Base-by-base conservation (phyloP, 208 protist species). In the Endotrypanum monterogeii region DNA sequence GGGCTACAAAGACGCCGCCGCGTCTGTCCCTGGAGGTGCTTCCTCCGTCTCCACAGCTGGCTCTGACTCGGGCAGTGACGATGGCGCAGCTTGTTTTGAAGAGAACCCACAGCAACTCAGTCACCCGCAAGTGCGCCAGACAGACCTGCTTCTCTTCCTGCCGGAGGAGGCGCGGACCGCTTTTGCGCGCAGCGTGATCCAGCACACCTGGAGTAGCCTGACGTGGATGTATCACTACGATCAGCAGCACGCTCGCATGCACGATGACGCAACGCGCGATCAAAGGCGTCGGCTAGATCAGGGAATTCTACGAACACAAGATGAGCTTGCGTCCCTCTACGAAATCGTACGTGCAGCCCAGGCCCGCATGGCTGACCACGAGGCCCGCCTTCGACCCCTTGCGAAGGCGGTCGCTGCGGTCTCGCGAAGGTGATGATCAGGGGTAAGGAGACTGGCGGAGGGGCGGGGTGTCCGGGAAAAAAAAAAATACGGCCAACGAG, bases 161-260 rank as follows among this genome's bases (percentile, higher is more conserved):
- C 67, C 71, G 3, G 71, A 82, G 52, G 61, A 76, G 55, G 60
- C 73, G 62, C 78, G 68, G 25, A 79, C 62, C 18, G 65, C 67
- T 39, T 67, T 78, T 32, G 71, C 63, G 30, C 68, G 69, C 50
- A 65, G 69, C 71, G 79, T 74, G 25, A 57, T 82, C n/a, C 63
- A 74, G 18, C 63, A 83, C 25, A 62, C 81, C 23, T 88, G 83
- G 83, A 52, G 73, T 41, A 82, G 77, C 23, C 58, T 88, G 18
- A 76, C 79, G 16, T 88, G 83, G 79, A 77, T 83, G 70, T 84
- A 88, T 71, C 76, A 84, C 80, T 79, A 85, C 68, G 67, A 78
- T 18, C 78, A 81, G 32, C 65, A 74, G 55, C 70, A 76, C 58
- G 52, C 57, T 7, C 54, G 62, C 14, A 58, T 11, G 35, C 65